Evolutionary conservation across 2,329 filamentous ascomycete genomes (phyloP).

Genomic region (Epichloe sp.): DNA sequence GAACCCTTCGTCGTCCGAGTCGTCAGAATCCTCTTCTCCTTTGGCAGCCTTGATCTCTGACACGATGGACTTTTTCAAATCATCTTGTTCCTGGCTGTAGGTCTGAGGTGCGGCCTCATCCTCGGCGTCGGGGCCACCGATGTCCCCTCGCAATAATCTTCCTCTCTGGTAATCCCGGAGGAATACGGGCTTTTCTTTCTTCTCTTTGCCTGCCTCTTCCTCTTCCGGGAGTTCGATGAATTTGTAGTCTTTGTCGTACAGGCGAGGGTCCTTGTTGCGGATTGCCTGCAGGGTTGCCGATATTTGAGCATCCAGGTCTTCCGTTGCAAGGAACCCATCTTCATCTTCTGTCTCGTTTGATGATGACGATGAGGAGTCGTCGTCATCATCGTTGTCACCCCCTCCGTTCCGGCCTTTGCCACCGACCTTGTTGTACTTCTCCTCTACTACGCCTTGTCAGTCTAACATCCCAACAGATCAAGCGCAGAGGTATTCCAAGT

Average conservation of each 20-base stretch:
- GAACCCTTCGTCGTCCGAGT: conserved; percentile 50
- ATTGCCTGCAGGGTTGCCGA: conserved; percentile 79
- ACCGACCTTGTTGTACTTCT: conserved; percentile 57
- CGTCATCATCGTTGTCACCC: conserved; percentile 22
- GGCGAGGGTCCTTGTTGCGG: conserved; percentile 74
- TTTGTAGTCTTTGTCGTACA: conserved; percentile 68
- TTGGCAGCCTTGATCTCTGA: conserved; percentile 61
- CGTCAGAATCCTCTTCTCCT: conserved; percentile 31
- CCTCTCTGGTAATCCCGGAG: conserved; percentile 85
- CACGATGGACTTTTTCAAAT: conserved; percentile 64
- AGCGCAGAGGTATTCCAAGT: not conserved
- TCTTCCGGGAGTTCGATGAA: conserved; percentile 63
- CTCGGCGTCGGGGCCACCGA: conserved; percentile 45
- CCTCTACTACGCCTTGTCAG: conserved; percentile 51
- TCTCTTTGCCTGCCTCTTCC: conserved; percentile 26
- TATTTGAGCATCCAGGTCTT: conserved; percentile 75
- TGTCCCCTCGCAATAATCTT: conserved; percentile 65
- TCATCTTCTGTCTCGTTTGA: conserved; percentile 82
- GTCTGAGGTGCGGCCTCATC: conserved; percentile 49
- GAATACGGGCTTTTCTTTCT: conserved; percentile 73
- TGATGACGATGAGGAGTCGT: conserved; percentile 44
- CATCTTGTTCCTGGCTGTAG: conserved; percentile 80
- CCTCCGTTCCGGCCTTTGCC: conserved; percentile 20
- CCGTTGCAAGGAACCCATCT: conserved; percentile 73
- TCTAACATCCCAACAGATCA: not conserved